Percentiles rank a stretch among this genome's conserved stretches.
These are phyloP conservation scores for Rhipidocladum racemiflorum DNA, from an alignment of 176 grass and related monocot species.

Conservation along the genomic window DNA sequence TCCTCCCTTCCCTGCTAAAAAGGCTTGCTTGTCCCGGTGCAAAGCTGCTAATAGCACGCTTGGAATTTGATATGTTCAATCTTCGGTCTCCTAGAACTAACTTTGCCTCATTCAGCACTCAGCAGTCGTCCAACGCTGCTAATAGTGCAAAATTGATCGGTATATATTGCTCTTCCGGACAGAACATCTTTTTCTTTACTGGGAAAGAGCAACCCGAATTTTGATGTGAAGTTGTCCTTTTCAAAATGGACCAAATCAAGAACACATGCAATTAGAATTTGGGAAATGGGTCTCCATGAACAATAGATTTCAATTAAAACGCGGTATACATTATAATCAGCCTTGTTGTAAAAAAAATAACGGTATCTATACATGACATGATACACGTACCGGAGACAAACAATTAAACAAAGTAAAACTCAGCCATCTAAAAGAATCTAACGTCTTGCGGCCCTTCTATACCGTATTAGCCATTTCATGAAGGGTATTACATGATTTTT, in stretches of 20 bases:
- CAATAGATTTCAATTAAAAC: constrained; percentile 15
- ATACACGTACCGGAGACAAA: constrained; percentile 28
- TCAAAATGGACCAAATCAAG: neutral
- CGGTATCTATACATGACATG: constrained; percentile 54
- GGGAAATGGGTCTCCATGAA: neutral
- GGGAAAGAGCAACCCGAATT: neutral
- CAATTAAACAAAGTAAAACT: constrained; percentile 36
- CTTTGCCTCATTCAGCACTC: neutral
- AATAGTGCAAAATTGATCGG: neutral
- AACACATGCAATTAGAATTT: neutral
- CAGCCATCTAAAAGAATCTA: constrained; percentile 57
- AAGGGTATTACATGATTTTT: constrained; percentile 48
- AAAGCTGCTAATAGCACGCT: neutral
- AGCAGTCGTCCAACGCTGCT: neutral
- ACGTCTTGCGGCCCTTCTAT: constrained; percentile 25
- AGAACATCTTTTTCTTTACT: neutral
- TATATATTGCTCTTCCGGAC: neutral
- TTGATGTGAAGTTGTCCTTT: neutral
- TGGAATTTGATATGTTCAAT: neutral
- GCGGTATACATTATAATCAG: constrained; percentile 43
- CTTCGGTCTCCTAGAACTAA: neutral
- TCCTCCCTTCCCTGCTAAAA: neutral
- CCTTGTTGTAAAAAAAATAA: constrained; percentile 38
- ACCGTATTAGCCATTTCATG: constrained; percentile 39
- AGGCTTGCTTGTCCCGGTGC: neutral